A percentile compares a stretch with the other conserved stretches of the same genome.
These are phyloP conservation scores for Candida loeiensis DNA, from an alignment of 805 yeast species.

Conservation along the genomic window DNA sequence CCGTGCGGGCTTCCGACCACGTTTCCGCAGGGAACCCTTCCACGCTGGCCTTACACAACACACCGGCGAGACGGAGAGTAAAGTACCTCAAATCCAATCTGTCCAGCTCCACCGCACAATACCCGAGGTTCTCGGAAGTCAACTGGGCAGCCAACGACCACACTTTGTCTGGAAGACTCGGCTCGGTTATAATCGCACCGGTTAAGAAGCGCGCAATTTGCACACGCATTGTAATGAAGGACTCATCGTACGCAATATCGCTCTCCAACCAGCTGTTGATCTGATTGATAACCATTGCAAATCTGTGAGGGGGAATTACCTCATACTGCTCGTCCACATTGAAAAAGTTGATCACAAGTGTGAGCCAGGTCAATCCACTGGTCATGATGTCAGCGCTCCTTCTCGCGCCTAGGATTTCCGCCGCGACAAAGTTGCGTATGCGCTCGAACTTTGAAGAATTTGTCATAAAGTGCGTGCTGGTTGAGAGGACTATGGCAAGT, in stretches of 20 bases:
- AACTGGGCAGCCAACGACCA: slow-evolving; percentile 37
- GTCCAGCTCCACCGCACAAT: slow-evolving; percentile 36
- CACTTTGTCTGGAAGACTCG: slow-evolving; percentile 27
- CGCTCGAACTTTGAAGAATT: slow-evolving; percentile 42
- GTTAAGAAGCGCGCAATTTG: slow-evolving; percentile 47
- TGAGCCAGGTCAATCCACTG: slow-evolving; percentile 45
- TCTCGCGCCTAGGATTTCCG: slow-evolving; percentile 59
- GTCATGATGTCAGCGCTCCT: slow-evolving; percentile 35
- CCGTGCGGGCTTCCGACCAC: slow-evolving; percentile 33
- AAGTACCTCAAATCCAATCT: slow-evolving; percentile 44
- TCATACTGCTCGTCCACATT: slow-evolving; percentile 34
- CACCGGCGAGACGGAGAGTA: slow-evolving; percentile 38
- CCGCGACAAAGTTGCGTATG: slow-evolving; percentile 56
- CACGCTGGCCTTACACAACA: slow-evolving; percentile 18
- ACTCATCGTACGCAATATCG: slow-evolving; percentile 55
- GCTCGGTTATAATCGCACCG: slow-evolving; percentile 14
- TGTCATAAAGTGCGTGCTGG: slow-evolving; percentile 37
- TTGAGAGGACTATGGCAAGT: slow-evolving; percentile 24
- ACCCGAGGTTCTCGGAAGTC: slow-evolving; percentile 43
- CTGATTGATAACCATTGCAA: slow-evolving; percentile 56
- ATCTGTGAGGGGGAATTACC: slow-evolving; percentile 61
- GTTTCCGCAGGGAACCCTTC: slow-evolving; percentile 15
- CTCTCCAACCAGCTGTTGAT: slow-evolving; percentile 58
- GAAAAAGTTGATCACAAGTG: slow-evolving; percentile 45
- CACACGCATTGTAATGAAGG: slow-evolving; percentile 49